phyloP scores from a whole-genome alignment of 441 rosid genomes.

The Melastoma candidum region DNA sequence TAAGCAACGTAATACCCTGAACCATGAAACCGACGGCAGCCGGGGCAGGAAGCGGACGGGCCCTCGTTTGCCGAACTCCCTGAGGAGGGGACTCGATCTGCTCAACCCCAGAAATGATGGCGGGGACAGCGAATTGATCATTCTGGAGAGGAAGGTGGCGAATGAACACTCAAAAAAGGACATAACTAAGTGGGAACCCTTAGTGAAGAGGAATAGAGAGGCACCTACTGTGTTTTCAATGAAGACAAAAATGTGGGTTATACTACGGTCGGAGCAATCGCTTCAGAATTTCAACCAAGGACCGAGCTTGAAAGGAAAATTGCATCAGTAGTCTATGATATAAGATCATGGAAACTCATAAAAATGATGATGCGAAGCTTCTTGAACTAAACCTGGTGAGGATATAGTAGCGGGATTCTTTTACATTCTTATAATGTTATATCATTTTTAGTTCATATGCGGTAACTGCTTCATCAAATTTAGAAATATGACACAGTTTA shows the following conservation, averaged over 20 bases:
- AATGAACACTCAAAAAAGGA: slow-evolving; percentile 49
- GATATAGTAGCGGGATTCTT: not conserved
- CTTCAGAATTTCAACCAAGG: slow-evolving; percentile 86
- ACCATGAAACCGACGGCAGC: slow-evolving; percentile 7
- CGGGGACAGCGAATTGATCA: slow-evolving; percentile 11
- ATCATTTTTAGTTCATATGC: not conserved
- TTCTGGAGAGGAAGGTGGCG: slow-evolving; percentile 64
- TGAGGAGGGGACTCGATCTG: slow-evolving; percentile 11
- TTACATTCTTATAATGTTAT: slow-evolving; percentile 2
- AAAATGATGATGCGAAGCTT: slow-evolving; percentile 73
- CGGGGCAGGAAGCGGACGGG: slow-evolving; percentile 23
- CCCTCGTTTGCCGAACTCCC: slow-evolving; percentile 48
- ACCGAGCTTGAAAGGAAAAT: slow-evolving; percentile 90
- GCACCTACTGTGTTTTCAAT: slow-evolving; percentile 70
- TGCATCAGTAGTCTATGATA: slow-evolving; percentile 56
- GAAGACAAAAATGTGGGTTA: slow-evolving; percentile 58
- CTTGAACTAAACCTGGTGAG: slow-evolving; percentile 80
- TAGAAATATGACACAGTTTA: too few relatives aligned
- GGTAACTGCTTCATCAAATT: not conserved
- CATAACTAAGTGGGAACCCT: slow-evolving; percentile 63
- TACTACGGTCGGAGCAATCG: slow-evolving; percentile 92
- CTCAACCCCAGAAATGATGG: slow-evolving; percentile 4
- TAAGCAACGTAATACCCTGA: too few relatives aligned
- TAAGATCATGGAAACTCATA: slow-evolving; percentile 62
- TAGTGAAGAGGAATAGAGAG: slow-evolving; percentile 79